phyloP scores from a whole-genome alignment of 768 basidiomycete species.

The Kwoniella pini region DNA sequence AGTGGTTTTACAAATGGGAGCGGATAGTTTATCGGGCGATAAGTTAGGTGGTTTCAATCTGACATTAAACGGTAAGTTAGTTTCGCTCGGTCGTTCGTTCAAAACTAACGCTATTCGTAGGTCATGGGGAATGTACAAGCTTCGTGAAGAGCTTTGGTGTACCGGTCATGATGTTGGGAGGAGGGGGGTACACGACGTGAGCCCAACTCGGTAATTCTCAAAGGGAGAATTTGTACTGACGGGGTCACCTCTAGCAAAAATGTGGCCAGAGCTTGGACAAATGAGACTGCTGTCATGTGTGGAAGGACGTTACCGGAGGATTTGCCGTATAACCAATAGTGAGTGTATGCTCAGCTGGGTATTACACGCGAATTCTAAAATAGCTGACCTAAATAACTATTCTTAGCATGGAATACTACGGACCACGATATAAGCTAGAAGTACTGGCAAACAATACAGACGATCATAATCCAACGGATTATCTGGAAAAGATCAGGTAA shows the following conservation, averaged over 20 bases:
- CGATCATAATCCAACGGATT: constrained; percentile 80
- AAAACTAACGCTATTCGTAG: constrained; percentile 51
- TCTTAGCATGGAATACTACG: constrained; percentile 96
- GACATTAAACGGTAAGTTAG: constrained; percentile 68
- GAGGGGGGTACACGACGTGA: constrained; percentile 89
- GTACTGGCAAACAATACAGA: constrained; percentile 93
- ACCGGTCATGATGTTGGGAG: constrained; percentile 87
- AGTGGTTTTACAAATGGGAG: constrained; percentile 90
- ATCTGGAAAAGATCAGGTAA: constrained; percentile 75
- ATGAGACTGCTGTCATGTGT: constrained; percentile 94
- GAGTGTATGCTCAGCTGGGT: constrained; percentile 10
- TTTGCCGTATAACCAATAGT: constrained; percentile 56
- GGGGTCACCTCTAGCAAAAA: constrained; percentile 64
- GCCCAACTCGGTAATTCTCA: constrained; percentile 7
- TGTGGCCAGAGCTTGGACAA: constrained; percentile 91
- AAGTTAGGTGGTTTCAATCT: constrained; percentile 95
- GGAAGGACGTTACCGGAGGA: constrained; percentile 67
- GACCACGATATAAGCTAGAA: constrained; percentile 88
- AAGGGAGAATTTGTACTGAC: constrained; percentile 18
- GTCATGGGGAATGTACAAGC: constrained; percentile 87
- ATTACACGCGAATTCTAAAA: background rate
- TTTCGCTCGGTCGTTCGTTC: background rate
- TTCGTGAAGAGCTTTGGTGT: constrained; percentile 79
- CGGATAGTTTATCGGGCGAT: constrained; percentile 92
- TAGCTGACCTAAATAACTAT: no score